Base-by-base conservation (phyloP, 1,284 basidiomycete genomes). In the Phellinidium pouzarii region DNA sequence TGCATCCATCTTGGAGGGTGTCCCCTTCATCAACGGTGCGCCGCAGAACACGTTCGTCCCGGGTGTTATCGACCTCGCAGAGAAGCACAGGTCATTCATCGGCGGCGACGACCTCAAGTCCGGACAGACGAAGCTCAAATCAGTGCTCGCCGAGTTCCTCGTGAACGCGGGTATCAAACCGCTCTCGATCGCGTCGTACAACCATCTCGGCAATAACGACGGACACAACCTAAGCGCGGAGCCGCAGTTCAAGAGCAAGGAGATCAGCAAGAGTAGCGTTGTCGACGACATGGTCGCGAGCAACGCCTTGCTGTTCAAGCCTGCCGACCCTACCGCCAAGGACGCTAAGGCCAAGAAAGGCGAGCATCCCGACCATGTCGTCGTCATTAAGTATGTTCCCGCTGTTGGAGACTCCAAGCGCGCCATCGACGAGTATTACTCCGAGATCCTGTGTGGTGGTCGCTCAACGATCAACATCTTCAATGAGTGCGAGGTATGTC, bases 31-130 rank as follows among this genome's bases (percentile, higher is more conserved):
- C 69, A 99, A 98, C 65, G 95, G 95, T 51, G 94, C 94, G 22
- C 95, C 95, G 19, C 95, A 99, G 79, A 99, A 99, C 82, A 98
- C 95, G 5, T 98, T 98, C 66, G 94, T 99, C 27, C 95, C 96
- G 1, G 95, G 96, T 62, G 86, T 87, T 62, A 89, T 99, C 65
- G 79, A 87, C 66, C 89, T 99, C 58, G 93, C 95, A 48, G 94
- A 98, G 77, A 78, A 83, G 62, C 72, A 89, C 64, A 78, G 86
- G 66, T 87, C 92, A 7, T 98, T 98, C 76, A 96, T 99, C 64
- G 94, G 92, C 53, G 94, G 96, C 50, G 95, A 98, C 67, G 95
- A 99, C 68, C 86, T 99, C 73, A 99, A 99, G 80, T 88, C 89
- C 17, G 88, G 90, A 25, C 91, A 93, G 76, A 94, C 90, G 59